A percentile compares a stretch with the other conserved stretches of the same genome.
Conservation (phyloP, 768 basidiomycete genomes). For the Suillus subluteus region DNA sequence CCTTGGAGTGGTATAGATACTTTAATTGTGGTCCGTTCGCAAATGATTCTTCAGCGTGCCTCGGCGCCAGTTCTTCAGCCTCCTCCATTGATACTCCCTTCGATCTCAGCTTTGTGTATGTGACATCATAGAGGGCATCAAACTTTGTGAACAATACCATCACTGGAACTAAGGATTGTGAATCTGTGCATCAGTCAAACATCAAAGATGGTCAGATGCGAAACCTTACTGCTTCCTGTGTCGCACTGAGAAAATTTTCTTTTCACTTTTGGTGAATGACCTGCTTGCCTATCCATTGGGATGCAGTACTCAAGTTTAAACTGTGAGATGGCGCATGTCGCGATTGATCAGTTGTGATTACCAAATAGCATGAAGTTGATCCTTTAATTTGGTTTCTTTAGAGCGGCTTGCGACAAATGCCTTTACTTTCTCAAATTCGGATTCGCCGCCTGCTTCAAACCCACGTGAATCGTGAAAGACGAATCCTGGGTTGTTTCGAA, state of each 20-base stretch:
- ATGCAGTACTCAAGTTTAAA: constrained; percentile 42
- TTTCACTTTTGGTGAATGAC: neutral
- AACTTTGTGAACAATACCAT: constrained; percentile 44
- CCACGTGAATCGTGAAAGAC: constrained; percentile 41
- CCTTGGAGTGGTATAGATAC: neutral
- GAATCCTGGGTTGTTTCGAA: constrained; percentile 35
- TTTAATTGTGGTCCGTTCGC: neutral
- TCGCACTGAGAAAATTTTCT: neutral
- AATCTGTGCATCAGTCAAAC: neutral
- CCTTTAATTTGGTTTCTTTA: constrained; percentile 15
- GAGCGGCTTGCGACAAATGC: constrained; percentile 16
- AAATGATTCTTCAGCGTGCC: neutral
- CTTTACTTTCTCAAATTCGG: neutral
- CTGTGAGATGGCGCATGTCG: neutral
- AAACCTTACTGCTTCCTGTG: neutral
- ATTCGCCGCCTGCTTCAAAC: neutral
- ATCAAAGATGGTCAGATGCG: neutral
- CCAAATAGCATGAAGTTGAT: constrained; percentile 47
- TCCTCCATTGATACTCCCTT: constrained; percentile 9
- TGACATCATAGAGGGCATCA: constrained; percentile 31
- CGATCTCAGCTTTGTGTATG: constrained; percentile 20
- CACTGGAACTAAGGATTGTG: constrained; percentile 37
- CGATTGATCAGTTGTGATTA: constrained; percentile 14
- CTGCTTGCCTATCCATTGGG: constrained; percentile 24
- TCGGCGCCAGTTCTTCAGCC: neutral